Evolutionary conservation across 345 rosid genomes (phyloP).

Genomic region (Erysimum cheiranthoides): DNA sequence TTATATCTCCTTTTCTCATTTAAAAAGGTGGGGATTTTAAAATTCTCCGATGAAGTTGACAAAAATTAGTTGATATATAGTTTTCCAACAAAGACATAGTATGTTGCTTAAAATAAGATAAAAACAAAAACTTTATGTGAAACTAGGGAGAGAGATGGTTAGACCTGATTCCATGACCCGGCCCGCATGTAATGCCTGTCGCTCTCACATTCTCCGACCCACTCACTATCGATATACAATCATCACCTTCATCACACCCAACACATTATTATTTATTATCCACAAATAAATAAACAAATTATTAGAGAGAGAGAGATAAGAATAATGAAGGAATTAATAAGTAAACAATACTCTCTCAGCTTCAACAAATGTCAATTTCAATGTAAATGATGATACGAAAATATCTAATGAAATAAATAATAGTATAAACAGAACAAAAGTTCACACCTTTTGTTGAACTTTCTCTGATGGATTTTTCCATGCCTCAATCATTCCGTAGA

Average conservation of each 20-base stretch:
- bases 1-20: background rate
- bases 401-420: background rate
- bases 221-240: constrained; percentile 85
- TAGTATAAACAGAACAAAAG: background rate
- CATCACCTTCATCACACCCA: constrained; percentile 71
- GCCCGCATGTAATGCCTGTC: constrained; percentile 84
- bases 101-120: constrained; percentile 25
- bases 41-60: constrained; percentile 27
- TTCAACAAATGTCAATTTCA: background rate
- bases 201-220: constrained; percentile 83
- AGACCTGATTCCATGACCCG: constrained; percentile 98
- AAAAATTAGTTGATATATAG: constrained; percentile 35
- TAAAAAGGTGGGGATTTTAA: background rate
- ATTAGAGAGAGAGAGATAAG: background rate
- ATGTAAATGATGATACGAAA: background rate
- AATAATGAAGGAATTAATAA: background rate
- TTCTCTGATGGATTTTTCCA: constrained; percentile 54
- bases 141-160: constrained; percentile 41
- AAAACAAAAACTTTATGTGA: constrained; percentile 27
- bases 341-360: background rate
- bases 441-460: background rate
- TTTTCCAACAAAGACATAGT: constrained; percentile 26
- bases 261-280: constrained; percentile 13
- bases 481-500: constrained; percentile 77
- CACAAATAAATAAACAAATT: background rate